Base-by-base conservation (phyloP, 208 protist genomes). In the Leishmania aethiopica region DNA sequence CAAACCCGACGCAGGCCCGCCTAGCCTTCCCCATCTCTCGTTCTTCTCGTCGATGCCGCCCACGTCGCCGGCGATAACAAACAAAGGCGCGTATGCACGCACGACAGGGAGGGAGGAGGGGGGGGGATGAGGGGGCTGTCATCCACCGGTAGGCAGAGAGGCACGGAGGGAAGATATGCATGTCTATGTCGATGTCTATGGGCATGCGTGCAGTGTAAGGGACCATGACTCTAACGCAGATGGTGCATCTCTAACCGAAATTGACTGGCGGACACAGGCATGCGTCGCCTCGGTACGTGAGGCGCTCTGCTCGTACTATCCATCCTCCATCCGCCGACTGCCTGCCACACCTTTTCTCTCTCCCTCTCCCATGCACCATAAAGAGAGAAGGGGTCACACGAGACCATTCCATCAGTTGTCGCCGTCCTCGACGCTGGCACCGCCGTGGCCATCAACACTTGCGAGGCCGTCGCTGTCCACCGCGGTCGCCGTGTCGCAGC, bases 391-490 rank as follows among this genome's bases (percentile, higher is more conserved):
- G 47, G 35, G 45, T 22, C 3, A 47, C 37, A 8, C 45, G 28
- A 74, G 10, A 2, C 10, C 13, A 19, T 55, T 74, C 70, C 45
- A 10, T 55, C 70, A 53, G 70, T 55, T 51, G 45, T 11, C 47
- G 72, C 22, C 73, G 51, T 45, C 53, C 25, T 74, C 70, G 51
- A 51, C 28, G 10, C 45, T 37, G 0, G 8, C 78, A 35, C 66
- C 55, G 40, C 75, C 74, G 72, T 53, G 67, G 60, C 55, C 71
- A 28, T 73, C 75, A 19, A 79, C 40, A 32, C 66, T 49, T 73
- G 84, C 69, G 11, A 67, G 53, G 51, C 22, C 59, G 19, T 78
- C 67, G 40, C 77, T 78, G 77, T 64, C 81, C 47, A 59, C 73
- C 13, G 32, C 73, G 15, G 53, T 19, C 25, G 45, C 70, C 28